Evolutionary conservation across 108 stramenopile genomes (phyloP).

Genomic region (Fragilariopsis cylindrus): DNA sequence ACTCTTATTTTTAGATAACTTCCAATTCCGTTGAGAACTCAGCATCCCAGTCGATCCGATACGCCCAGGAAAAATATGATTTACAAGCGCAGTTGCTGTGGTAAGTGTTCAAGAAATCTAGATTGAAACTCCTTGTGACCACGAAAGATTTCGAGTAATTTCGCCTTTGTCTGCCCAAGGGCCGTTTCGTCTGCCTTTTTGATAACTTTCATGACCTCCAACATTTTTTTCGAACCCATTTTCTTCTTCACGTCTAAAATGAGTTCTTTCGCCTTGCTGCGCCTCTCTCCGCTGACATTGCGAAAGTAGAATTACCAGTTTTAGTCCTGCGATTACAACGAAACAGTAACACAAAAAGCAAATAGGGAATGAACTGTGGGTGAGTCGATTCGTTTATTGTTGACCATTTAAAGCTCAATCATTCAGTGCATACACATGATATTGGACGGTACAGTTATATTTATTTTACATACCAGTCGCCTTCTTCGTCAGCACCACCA

Average conservation of each 20-base stretch:
- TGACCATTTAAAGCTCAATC: no score
- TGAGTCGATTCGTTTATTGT: not conserved
- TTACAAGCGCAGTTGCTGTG: slow-evolving; percentile 37
- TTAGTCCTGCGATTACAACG: slow-evolving; percentile 40
- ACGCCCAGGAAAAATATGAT: not conserved
- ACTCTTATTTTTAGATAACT: no score
- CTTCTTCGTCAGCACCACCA: not conserved
- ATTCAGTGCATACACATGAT: no score
- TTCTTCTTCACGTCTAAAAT: slow-evolving; percentile 53
- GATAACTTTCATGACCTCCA: slow-evolving; percentile 42
- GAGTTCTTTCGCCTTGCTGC: slow-evolving; percentile 53
- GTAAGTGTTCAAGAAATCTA: slow-evolving; percentile 60
- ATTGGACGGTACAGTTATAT: no score
- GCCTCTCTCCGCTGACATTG: slow-evolving; percentile 52
- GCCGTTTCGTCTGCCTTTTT: slow-evolving; percentile 39
- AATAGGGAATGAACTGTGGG: slow-evolving; percentile 5
- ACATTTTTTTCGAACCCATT: slow-evolving; percentile 57
- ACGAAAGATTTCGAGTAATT: slow-evolving; percentile 48
- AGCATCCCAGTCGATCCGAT: no score
- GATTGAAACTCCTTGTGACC: slow-evolving; percentile 54
- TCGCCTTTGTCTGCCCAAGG: slow-evolving; percentile 23
- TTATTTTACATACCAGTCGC: not conserved
- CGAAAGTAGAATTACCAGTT: slow-evolving; percentile 41
- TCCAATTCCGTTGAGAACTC: no score
- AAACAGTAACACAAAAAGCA: slow-evolving; percentile 30